phyloP scores from a whole-genome alignment of 164 flowering plant genomes.

The Vitis vinifera region DNA sequence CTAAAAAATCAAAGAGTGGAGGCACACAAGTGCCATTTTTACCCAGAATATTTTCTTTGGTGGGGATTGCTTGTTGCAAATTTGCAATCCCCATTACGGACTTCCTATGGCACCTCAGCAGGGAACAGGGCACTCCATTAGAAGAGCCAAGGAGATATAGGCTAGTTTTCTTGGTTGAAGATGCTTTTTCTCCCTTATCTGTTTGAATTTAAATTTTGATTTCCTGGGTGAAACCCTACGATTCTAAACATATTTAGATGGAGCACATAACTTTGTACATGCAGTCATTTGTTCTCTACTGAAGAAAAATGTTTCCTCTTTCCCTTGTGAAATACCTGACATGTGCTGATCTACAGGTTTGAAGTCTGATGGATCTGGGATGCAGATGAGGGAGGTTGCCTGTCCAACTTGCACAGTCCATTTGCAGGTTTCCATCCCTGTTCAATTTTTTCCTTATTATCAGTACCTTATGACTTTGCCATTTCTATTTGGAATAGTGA shows the following conservation, averaged over 20 bases:
- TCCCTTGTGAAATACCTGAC: too few relatives aligned
- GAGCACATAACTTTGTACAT: background rate
- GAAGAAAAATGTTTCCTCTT: background rate
- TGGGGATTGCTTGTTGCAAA: too few relatives aligned
- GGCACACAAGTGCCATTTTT: too few relatives aligned
- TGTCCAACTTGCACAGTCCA: conserved; percentile 83
- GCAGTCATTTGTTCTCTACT: background rate
- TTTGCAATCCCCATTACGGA: too few relatives aligned
- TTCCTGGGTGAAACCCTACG: background rate
- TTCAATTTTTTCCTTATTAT: background rate
- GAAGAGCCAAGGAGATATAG: background rate
- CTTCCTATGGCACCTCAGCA: background rate
- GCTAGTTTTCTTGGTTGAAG: background rate
- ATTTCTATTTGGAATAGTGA: background rate
- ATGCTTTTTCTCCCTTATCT: background rate
- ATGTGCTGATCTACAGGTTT: conserved; percentile 26
- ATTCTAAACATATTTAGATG: too few relatives aligned
- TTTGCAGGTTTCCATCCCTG: conserved; percentile 47
- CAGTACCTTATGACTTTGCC: background rate
- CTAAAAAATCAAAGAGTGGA: too few relatives aligned
- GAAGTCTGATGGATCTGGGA: conserved; percentile 44
- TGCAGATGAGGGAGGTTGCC: conserved; percentile 68
- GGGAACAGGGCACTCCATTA: background rate
- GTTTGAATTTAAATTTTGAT: background rate
- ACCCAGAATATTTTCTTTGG: too few relatives aligned